These are phyloP conservation scores for Cryptococcus neoformans DNA, from an alignment of 1,284 basidiomycete genomes.

Conservation along the genomic window DNA sequence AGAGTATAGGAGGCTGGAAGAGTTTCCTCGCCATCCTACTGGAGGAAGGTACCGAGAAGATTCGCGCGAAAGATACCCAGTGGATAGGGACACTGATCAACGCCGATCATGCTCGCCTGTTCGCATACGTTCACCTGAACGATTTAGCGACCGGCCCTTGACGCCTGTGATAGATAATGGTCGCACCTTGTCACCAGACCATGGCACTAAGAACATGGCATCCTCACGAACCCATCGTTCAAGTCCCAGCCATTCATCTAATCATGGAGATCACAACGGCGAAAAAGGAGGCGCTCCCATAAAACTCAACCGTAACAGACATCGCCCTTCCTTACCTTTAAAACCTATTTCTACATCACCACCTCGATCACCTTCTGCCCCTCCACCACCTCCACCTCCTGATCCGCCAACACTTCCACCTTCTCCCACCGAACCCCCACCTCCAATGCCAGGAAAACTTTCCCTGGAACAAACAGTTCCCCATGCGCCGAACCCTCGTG, in stretches of 20 bases:
- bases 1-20: too few species aligned
- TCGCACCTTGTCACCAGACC: too few species aligned
- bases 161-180: too few species aligned
- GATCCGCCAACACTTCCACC: slow-evolving; percentile 44
- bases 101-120: slow-evolving; percentile 4
- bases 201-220: too few species aligned
- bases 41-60: background rate
- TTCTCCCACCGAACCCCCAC: slow-evolving; percentile 24
- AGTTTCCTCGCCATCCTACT: too few species aligned
- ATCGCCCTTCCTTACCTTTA: slow-evolving; percentile 21
- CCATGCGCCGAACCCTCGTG: slow-evolving; percentile 42
- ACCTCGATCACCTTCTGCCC: slow-evolving; percentile 10
- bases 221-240: too few species aligned
- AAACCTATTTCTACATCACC: too few species aligned
- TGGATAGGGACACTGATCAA: slow-evolving; percentile 23
- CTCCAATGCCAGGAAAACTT: slow-evolving; percentile 23
- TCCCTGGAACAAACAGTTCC: slow-evolving; percentile 35
- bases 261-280: background rate
- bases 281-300: slow-evolving; percentile 12
- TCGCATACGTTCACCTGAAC: slow-evolving; percentile 22
- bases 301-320: slow-evolving; percentile 1
- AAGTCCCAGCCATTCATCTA: background rate
- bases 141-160: background rate
- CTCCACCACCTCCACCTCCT: slow-evolving; percentile 34
- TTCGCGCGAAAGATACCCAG: background rate